These are phyloP conservation scores for Lactarius trivialis DNA, from an alignment of 768 basidiomycete genomes.

Conservation along the genomic window DNA sequence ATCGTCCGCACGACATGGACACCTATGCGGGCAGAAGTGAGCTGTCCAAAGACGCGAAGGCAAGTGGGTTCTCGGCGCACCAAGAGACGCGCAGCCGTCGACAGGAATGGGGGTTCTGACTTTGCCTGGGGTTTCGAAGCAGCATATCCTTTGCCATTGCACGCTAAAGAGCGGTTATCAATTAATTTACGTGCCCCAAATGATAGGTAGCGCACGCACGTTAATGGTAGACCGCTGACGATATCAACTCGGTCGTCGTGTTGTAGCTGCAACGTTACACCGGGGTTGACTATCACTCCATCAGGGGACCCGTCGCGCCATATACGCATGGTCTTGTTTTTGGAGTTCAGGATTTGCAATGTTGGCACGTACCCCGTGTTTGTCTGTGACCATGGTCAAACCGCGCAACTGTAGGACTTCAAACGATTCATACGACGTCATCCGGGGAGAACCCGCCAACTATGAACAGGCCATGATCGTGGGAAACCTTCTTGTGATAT, in stretches of 20 bases:
- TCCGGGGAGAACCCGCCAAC: constrained; percentile 47
- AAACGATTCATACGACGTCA: constrained; percentile 45
- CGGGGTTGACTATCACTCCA: constrained; percentile 32
- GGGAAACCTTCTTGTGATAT: constrained; percentile 58
- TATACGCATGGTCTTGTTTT: constrained; percentile 42
- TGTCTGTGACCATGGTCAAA: constrained; percentile 32
- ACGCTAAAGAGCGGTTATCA: constrained; percentile 20
- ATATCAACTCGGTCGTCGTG: constrained; percentile 51
- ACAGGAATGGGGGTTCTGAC: constrained; percentile 17
- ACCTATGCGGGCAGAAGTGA: constrained; percentile 34
- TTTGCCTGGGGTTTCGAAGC: constrained; percentile 26
- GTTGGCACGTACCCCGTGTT: constrained; percentile 45
- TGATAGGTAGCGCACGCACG: constrained; percentile 35
- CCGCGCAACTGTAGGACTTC: not conserved
- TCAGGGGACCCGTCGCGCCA: constrained; percentile 31
- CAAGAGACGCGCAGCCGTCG: constrained; percentile 38
- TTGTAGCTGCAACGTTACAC: constrained; percentile 37
- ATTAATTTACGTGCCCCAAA: constrained; percentile 6
- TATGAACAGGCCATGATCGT: constrained; percentile 49
- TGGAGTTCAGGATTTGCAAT: constrained; percentile 42
- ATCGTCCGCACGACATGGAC: constrained; percentile 47
- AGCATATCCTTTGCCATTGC: constrained; percentile 26
- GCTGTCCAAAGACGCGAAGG: not conserved
- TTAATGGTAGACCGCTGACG: constrained; percentile 36
- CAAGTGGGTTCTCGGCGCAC: constrained; percentile 32